Conservation (phyloP, 2,329 filamentous ascomycete species). For the Hortaea sp. region DNA sequence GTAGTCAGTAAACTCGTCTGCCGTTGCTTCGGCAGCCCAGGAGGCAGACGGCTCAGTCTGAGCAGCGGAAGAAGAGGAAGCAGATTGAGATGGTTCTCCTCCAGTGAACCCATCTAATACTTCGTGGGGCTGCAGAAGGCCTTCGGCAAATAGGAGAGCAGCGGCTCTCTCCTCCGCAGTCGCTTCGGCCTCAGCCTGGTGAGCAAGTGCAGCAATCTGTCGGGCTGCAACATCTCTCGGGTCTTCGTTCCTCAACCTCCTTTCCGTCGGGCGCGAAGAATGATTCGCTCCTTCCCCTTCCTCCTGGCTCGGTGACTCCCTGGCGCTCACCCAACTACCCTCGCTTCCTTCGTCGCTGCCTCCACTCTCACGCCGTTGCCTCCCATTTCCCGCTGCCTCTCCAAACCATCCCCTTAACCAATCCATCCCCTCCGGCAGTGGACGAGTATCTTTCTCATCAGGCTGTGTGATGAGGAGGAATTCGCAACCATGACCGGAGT, state of each 20-base stretch:
- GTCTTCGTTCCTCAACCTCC: not conserved
- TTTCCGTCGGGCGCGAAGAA: slow-evolving; percentile 23
- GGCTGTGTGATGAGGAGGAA: slow-evolving; percentile 76
- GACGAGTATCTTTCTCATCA: slow-evolving; percentile 34
- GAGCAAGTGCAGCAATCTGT: not conserved
- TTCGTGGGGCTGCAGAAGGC: not conserved
- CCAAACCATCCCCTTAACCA: slow-evolving; percentile 23
- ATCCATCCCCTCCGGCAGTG: slow-evolving; percentile 29
- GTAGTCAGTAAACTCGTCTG: not conserved
- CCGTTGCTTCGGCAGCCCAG: not conserved
- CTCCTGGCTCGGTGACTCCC: too few relatives aligned
- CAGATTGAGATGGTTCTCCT: not conserved
- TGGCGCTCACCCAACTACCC: too few relatives aligned
- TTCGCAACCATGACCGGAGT: slow-evolving; percentile 78
- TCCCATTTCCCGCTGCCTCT: slow-evolving; percentile 5
- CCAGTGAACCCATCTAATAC: slow-evolving; percentile 2
- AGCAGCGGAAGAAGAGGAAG: not conserved
- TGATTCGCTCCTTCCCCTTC: not conserved
- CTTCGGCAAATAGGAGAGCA: too few relatives aligned
- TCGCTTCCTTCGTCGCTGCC: slow-evolving; percentile 4
- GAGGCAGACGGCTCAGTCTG: not conserved
- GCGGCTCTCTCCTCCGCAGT: too few relatives aligned
- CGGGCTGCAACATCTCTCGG: not conserved
- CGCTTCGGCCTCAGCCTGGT: too few relatives aligned
- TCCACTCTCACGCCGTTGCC: slow-evolving; percentile 11